Evolutionary conservation across 306 rosid genomes (phyloP).

Genomic region (Dalbergia cochinchinensis): DNA sequence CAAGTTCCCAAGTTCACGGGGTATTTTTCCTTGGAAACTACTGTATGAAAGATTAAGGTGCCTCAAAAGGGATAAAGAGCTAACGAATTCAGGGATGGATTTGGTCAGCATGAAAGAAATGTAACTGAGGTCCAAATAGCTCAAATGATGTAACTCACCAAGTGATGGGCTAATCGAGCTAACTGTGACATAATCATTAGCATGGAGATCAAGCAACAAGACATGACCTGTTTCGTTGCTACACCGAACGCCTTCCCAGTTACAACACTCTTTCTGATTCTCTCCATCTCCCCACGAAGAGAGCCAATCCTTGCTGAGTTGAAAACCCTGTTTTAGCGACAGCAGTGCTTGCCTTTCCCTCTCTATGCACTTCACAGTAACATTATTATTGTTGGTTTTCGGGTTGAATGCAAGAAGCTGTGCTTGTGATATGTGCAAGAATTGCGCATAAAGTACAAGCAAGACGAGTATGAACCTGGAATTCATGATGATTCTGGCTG

Average conservation of each 20-base stretch:
- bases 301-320: neutral
- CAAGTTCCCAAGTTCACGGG: neutral
- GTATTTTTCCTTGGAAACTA: neutral
- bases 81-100: neutral
- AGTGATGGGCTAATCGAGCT: neutral
- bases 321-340: neutral
- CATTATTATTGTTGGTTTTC: neutral
- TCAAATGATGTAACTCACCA: neutral
- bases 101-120: neutral
- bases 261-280: constrained; percentile 13
- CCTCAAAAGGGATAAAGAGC: neutral
- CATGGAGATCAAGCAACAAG: neutral
- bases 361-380: neutral
- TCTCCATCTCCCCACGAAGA: neutral
- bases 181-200: neutral
- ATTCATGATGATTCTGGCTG: neutral
- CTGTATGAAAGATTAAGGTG: neutral
- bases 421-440: neutral
- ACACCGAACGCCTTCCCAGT: neutral
- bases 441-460: neutral
- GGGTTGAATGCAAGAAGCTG: neutral
- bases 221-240: constrained; percentile 10
- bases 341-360: neutral
- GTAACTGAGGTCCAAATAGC: neutral
- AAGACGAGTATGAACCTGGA: neutral